Conservation (phyloP, 345 rosid species). For the Euclidium syriacum region DNA sequence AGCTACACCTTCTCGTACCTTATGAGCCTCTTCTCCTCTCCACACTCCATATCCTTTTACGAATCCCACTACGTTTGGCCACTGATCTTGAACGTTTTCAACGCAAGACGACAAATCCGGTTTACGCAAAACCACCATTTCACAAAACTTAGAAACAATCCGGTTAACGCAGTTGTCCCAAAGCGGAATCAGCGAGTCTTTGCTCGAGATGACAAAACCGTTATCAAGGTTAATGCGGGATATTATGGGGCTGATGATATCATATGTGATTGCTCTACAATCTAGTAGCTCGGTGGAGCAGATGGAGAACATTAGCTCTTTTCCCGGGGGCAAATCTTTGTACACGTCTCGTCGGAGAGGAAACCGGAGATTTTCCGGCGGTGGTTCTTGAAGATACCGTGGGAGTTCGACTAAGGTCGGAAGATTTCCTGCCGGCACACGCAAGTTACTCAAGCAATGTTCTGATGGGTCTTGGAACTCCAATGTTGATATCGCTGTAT, state of each 20-base stretch:
- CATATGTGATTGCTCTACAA: constrained; percentile 57
- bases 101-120: constrained; percentile 24
- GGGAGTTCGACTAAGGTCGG: constrained; percentile 77
- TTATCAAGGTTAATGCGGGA: constrained; percentile 44
- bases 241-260: constrained; percentile 59
- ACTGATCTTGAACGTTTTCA: constrained; percentile 54
- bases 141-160: constrained; percentile 76
- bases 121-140: constrained; percentile 55
- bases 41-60: constrained; percentile 68
- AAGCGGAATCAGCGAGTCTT: constrained; percentile 77
- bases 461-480: constrained; percentile 93
- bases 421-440: constrained; percentile 51
- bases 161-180: constrained; percentile 91
- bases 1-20: constrained; percentile 48
- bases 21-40: constrained; percentile 92
- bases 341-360: constrained; percentile 80
- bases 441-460: constrained; percentile 58
- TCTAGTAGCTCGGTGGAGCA: constrained; percentile 59
- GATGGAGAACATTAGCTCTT: constrained; percentile 71
- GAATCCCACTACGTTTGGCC: constrained; percentile 91
- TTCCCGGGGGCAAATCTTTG: constrained; percentile 75
- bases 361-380: constrained; percentile 73
- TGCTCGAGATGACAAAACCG: constrained; percentile 40
- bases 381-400: constrained; percentile 85
- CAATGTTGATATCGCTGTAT: constrained; percentile 52